A percentile compares a stretch with the other conserved stretches of the same genome.
Conservation (phyloP, 2,329 filamentous ascomycete genomes). For the Alternaria longipes region DNA sequence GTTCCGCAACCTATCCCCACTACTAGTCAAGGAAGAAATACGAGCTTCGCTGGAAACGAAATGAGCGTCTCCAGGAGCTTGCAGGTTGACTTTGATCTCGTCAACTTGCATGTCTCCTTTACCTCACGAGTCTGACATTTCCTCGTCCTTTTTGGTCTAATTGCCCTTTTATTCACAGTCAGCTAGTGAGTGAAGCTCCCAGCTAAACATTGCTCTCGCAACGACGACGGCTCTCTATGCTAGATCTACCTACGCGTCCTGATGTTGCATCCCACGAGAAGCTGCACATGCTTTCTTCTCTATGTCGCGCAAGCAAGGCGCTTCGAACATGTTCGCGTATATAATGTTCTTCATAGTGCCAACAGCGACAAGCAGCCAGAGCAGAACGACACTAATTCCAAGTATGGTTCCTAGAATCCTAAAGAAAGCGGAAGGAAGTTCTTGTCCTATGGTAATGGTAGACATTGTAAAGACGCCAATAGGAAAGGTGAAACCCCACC, state of each 20-base stretch:
- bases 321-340: conserved; percentile 62
- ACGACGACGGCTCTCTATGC: not conserved
- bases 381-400: conserved; percentile 58
- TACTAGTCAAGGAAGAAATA: not conserved
- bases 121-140: too few species aligned
- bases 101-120: too few species aligned
- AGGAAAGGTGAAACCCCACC: conserved; percentile 70
- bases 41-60: not conserved
- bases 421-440: conserved; percentile 66
- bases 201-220: too few species aligned
- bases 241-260: not conserved
- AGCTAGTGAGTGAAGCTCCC: too few species aligned
- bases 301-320: conserved; percentile 59
- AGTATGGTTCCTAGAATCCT: conserved; percentile 62
- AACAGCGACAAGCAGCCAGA: conserved; percentile 64
- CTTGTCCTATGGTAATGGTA: conserved; percentile 58
- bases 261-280: conserved; percentile 12
- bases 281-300: conserved; percentile 27
- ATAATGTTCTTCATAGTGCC: conserved; percentile 59
- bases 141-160: too few species aligned
- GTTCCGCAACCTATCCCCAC: not conserved
- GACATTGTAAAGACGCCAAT: conserved; percentile 58
- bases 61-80: too few species aligned
- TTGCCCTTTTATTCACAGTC: too few species aligned
- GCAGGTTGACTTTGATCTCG: too few species aligned